A percentile compares a stretch with the other conserved stretches of the same genome.
Evolutionary conservation across 345 rosid species (phyloP).

Genomic region (Orychophragmus violaceus): DNA sequence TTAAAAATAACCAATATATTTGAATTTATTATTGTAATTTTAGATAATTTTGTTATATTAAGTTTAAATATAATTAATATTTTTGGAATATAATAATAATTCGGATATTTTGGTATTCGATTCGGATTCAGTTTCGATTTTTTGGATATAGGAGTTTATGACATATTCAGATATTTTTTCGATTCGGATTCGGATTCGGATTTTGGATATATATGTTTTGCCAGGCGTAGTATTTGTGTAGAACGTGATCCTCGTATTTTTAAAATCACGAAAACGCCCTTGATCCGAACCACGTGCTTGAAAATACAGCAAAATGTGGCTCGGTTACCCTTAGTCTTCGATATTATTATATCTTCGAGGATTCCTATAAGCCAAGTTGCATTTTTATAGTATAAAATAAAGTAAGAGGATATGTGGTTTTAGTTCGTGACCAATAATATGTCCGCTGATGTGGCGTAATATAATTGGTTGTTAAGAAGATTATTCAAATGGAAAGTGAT

Average conservation of each 20-base stretch:
- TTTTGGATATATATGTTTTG: no score
- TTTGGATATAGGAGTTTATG: no score
- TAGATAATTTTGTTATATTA: no score
- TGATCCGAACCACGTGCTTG: slow-evolving; percentile 22
- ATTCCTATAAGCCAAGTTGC: slow-evolving; percentile 20
- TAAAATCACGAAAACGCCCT: slow-evolving; percentile 11
- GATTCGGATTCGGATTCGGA: no score
- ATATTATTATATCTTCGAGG: slow-evolving; percentile 18
- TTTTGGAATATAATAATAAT: no score
- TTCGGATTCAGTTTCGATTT: no score
- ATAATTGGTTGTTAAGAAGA: neutral
- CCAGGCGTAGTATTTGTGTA: no score
- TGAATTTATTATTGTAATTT: no score
- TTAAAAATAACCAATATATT: no score
- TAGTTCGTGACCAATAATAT: slow-evolving; percentile 9
- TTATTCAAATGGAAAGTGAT: slow-evolving; percentile 19
- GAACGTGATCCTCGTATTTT: slow-evolving; percentile 18
- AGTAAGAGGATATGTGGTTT: neutral
- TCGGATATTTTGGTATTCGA: no score
- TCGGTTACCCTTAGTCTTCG: slow-evolving; percentile 1
- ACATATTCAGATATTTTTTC: no score
- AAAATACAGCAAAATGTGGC: slow-evolving; percentile 1
- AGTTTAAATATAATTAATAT: no score
- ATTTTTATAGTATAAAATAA: neutral
- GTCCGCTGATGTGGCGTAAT: slow-evolving; percentile 1